A percentile compares a stretch with the other conserved stretches of the same genome.
These are phyloP conservation scores for Penicillium subrubescens DNA, from an alignment of 495 filamentous ascomycete species.

Conservation along the genomic window DNA sequence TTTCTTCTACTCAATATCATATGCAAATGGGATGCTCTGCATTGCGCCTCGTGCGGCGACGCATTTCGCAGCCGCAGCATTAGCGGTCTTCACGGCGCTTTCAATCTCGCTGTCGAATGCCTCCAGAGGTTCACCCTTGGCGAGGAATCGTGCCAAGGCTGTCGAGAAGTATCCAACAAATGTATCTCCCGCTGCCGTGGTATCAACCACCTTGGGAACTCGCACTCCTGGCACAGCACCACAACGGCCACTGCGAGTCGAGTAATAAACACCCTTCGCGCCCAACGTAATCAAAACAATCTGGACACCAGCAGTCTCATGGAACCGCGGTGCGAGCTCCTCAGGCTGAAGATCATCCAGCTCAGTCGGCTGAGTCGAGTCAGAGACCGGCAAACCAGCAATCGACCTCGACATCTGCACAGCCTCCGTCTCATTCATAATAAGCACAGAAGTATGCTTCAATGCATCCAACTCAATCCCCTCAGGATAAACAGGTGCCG, in stretches of 20 bases:
- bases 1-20: conserved; percentile 19
- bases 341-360: conserved; percentile 32
- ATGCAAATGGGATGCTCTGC: conserved; percentile 32
- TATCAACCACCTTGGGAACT: conserved; percentile 72
- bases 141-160: conserved; percentile 24
- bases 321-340: conserved; percentile 51
- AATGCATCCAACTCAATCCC: conserved; percentile 56
- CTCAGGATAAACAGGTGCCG: conserved; percentile 63
- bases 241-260: conserved; percentile 27
- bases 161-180: conserved; percentile 60
- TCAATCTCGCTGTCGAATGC: conserved; percentile 26
- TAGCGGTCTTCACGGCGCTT: conserved; percentile 20
- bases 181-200: conserved; percentile 85
- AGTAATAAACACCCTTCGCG: conserved; percentile 62
- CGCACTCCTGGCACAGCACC: conserved; percentile 53
- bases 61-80: conserved; percentile 28
- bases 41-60: conserved; percentile 27
- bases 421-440: conserved; percentile 85
- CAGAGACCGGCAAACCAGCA: conserved; percentile 18
- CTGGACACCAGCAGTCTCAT: conserved; percentile 57
- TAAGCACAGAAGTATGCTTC: conserved; percentile 62
- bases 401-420: conserved; percentile 54
- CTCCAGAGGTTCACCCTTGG: conserved; percentile 14
- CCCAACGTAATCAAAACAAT: conserved; percentile 79
- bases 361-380: conserved; percentile 2